Evolutionary conservation across 2,329 filamentous ascomycete species (phyloP).

Genomic region (Venturia carpophila): DNA sequence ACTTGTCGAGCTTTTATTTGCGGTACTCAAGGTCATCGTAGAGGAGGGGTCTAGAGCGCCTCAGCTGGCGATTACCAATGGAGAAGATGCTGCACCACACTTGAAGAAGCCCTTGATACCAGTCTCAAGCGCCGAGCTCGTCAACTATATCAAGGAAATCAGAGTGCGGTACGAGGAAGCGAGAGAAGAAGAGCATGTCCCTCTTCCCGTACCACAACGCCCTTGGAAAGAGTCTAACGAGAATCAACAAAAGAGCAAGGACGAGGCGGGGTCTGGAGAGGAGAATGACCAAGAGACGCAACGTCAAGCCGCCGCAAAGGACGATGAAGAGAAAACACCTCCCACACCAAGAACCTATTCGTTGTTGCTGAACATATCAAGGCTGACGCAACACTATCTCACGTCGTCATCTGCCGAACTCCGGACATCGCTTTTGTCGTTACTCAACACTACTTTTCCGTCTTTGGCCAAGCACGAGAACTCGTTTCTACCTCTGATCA

Average conservation of each 20-base stretch:
- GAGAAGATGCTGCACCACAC: slow-evolving; percentile 19
- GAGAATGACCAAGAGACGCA: not conserved
- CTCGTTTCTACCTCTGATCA: slow-evolving; percentile 78
- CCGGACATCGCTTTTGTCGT: slow-evolving; percentile 66
- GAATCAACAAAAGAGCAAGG: slow-evolving; percentile 27
- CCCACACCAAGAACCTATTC: slow-evolving; percentile 67
- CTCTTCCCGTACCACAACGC: slow-evolving; percentile 25
- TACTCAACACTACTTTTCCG: slow-evolving; percentile 65
- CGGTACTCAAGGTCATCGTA: slow-evolving; percentile 73
- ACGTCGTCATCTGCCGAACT: slow-evolving; percentile 75
- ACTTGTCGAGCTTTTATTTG: slow-evolving; percentile 79
- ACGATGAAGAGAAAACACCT: slow-evolving; percentile 51
- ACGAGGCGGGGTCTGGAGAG: slow-evolving; percentile 23
- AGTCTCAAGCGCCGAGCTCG: slow-evolving; percentile 24
- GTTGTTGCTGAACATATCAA: slow-evolving; percentile 73
- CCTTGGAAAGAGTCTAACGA: slow-evolving; percentile 28
- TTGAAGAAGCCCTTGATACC: not conserved
- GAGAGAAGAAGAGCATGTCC: not conserved
- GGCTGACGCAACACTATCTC: slow-evolving; percentile 81
- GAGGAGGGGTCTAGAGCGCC: slow-evolving; percentile 64
- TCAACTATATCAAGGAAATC: slow-evolving; percentile 30
- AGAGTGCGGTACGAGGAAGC: slow-evolving; percentile 21
- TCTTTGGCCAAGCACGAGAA: slow-evolving; percentile 70
- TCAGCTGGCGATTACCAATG: slow-evolving; percentile 38
- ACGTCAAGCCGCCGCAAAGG: slow-evolving; percentile 26